phyloP scores from a whole-genome alignment of 371 early-diverging fungal species.

The Capillidium rhysosporum region DNA sequence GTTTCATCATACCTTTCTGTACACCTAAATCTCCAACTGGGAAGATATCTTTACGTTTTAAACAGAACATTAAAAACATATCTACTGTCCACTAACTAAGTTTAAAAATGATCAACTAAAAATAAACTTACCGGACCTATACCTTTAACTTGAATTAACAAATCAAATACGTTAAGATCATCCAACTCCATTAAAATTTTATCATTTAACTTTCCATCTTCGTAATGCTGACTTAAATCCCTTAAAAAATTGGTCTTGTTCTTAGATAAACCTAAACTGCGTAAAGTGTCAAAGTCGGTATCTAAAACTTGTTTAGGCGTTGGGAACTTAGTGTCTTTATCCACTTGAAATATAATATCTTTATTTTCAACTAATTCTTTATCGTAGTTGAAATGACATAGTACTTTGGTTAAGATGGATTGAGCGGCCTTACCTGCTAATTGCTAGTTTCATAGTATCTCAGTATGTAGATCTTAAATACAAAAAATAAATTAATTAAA shows the following conservation, averaged over 20 bases:
- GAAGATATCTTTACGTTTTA: conserved; percentile 34
- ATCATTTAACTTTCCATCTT: conserved; percentile 21
- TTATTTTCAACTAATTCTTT: too few species aligned
- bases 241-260: conserved; percentile 33
- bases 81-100: conserved; percentile 30
- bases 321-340: conserved; percentile 19
- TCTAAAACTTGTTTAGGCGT: conserved; percentile 15
- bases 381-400: conserved; percentile 2
- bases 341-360: too few species aligned
- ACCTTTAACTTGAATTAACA: conserved; percentile 27
- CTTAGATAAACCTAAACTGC: conserved; percentile 23
- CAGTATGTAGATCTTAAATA: background rate
- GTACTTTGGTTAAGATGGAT: background rate
- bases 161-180: conserved; percentile 22
- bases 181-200: conserved; percentile 15
- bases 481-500: background rate
- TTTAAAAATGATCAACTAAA: background rate
- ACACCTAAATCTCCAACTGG: conserved; percentile 39
- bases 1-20: conserved; percentile 31
- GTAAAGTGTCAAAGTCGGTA: conserved; percentile 15
- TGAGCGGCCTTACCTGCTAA: background rate
- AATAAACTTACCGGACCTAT: conserved; percentile 21
- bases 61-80: conserved; percentile 44
- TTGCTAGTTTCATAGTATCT: background rate
- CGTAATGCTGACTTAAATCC: conserved; percentile 24